phyloP scores from a whole-genome alignment of 2,329 filamentous ascomycete genomes.

The Trichoderma brevicompactum region DNA sequence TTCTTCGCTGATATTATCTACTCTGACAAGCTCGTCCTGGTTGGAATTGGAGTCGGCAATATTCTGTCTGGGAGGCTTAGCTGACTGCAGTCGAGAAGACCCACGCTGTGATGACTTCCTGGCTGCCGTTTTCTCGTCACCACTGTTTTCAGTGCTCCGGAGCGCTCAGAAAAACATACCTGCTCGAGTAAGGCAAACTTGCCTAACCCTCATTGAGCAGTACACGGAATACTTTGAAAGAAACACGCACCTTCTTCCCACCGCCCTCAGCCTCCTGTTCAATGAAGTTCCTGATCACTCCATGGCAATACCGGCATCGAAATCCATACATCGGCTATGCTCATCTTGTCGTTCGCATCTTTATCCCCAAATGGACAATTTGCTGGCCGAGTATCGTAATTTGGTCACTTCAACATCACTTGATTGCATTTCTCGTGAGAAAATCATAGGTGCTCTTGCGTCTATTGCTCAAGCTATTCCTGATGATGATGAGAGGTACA shows the following conservation, averaged over 20 bases:
- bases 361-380: constrained; percentile 67
- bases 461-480: constrained; percentile 74
- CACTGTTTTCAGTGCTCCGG: constrained; percentile 60
- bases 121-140: constrained; percentile 63
- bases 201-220: constrained; percentile 70
- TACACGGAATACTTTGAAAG: constrained; percentile 79
- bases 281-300: constrained; percentile 65
- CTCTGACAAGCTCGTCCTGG: constrained; percentile 57
- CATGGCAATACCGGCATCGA: constrained; percentile 70
- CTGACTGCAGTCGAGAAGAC: constrained; percentile 66
- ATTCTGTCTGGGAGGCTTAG: constrained; percentile 68
- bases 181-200: constrained; percentile 67
- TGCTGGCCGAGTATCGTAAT: constrained; percentile 72
- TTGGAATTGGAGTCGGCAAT: constrained; percentile 63
- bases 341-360: constrained; percentile 73
- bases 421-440: constrained; percentile 72
- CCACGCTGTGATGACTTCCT: constrained; percentile 63
- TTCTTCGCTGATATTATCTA: constrained; percentile 57
- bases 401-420: constrained; percentile 59
- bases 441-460: constrained; percentile 73
- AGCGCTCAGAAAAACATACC: constrained; percentile 59
- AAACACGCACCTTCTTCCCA: constrained; percentile 67
- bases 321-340: constrained; percentile 74
- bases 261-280: constrained; percentile 76
- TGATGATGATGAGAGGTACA: constrained; percentile 58